phyloP scores from a whole-genome alignment of 2,329 filamentous ascomycete genomes.

The Pestalotiopsis sp. region DNA sequence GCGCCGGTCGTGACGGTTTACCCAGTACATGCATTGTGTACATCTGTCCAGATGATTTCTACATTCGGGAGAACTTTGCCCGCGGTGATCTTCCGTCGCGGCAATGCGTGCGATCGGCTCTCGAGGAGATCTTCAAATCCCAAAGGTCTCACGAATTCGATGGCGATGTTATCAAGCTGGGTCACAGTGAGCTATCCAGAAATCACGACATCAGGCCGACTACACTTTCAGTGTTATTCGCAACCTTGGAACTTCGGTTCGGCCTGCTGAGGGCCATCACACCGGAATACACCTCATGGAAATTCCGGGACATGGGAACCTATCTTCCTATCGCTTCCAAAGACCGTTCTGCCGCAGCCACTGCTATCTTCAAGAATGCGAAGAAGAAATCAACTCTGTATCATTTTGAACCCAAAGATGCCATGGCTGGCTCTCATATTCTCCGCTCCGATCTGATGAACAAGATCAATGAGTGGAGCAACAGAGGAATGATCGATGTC shows the following conservation, averaged over 20 bases:
- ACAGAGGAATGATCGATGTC: slow-evolving; percentile 51
- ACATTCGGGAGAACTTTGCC: slow-evolving; percentile 61
- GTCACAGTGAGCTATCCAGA: slow-evolving; percentile 45
- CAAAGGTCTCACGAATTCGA: slow-evolving; percentile 33
- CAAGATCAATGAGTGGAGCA: slow-evolving; percentile 58
- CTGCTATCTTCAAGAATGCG: slow-evolving; percentile 45
- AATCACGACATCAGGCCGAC: slow-evolving; percentile 57
- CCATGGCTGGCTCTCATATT: slow-evolving; percentile 34
- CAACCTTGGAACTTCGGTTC: slow-evolving; percentile 63
- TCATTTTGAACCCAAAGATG: slow-evolving; percentile 50
- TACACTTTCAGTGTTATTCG: slow-evolving; percentile 57
- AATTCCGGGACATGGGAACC: slow-evolving; percentile 41
- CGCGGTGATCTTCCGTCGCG: slow-evolving; percentile 61
- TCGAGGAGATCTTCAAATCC: slow-evolving; percentile 54
- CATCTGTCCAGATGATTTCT: slow-evolving; percentile 59
- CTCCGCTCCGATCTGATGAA: slow-evolving; percentile 51
- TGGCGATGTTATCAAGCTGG: slow-evolving; percentile 49
- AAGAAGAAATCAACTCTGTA: slow-evolving; percentile 45
- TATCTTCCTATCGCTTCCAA: slow-evolving; percentile 34
- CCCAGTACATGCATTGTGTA: slow-evolving; percentile 60
- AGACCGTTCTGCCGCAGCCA: slow-evolving; percentile 44
- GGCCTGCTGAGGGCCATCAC: slow-evolving; percentile 58
- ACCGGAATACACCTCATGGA: slow-evolving; percentile 60
- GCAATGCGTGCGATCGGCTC: slow-evolving; percentile 47
- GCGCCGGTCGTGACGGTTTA: slow-evolving; percentile 57